Evolutionary conservation across 108 stramenopile species (phyloP).

Genomic region (Pinguiococcus pyrenoidosus): DNA sequence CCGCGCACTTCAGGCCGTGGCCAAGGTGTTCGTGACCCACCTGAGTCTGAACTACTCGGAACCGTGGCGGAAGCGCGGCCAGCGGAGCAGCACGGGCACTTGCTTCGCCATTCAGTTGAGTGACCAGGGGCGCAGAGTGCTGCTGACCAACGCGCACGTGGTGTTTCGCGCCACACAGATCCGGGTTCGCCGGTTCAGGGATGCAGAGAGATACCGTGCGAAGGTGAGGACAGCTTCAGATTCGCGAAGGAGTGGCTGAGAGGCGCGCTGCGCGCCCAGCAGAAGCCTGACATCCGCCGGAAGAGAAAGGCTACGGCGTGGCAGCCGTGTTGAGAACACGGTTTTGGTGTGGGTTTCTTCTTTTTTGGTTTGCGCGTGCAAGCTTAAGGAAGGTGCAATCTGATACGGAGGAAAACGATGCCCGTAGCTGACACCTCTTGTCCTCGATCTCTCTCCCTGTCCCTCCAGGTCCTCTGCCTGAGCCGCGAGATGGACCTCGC

Average conservation of each 20-base stretch:
- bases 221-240: conserved; percentile 25
- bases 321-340: no score
- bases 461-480: no score
- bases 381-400: no score
- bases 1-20: conserved; percentile 27
- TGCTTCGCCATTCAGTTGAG: conserved; percentile 35
- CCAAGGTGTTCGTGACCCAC: conserved; percentile 44
- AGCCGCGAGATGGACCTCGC: no score
- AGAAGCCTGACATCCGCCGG: no score
- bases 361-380: no score
- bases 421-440: no score
- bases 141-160: conserved; percentile 53
- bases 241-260: conserved; percentile 51
- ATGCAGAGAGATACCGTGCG: conserved; percentile 35
- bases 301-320: no score
- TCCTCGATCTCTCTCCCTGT: no score
- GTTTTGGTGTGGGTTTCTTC: no score
- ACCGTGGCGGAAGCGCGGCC: conserved; percentile 43
- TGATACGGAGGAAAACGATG: no score
- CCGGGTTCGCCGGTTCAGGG: conserved; percentile 38
- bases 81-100: conserved; percentile 31
- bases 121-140: conserved; percentile 15
- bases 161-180: conserved; percentile 45
- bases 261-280: no score
- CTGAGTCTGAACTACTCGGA: conserved; percentile 43